Conservation (phyloP, 2,329 filamentous ascomycete genomes). For the Emergomyces orientalis region DNA sequence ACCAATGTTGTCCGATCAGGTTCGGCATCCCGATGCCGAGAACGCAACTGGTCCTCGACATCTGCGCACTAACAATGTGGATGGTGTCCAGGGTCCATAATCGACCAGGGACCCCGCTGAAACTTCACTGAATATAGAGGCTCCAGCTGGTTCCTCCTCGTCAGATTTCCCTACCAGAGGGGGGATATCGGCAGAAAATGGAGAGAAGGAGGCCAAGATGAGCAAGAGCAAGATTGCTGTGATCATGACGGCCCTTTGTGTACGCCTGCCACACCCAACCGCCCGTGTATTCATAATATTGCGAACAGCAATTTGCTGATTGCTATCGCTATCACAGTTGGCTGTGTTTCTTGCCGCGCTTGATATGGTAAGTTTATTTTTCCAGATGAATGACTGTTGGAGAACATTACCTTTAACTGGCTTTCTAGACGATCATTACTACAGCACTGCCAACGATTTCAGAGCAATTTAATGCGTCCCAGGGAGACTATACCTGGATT, state of each 20-base stretch:
- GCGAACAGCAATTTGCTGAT: not conserved
- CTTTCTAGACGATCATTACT: slow-evolving; percentile 25
- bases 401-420: not conserved
- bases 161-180: not conserved
- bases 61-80: not conserved
- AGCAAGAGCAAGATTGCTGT: slow-evolving; percentile 13
- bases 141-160: not conserved
- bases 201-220: slow-evolving; percentile 8
- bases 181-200: not conserved
- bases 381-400: not conserved
- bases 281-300: not conserved
- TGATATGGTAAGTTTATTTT: slow-evolving; percentile 40
- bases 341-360: slow-evolving; percentile 52
- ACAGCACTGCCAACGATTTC: slow-evolving; percentile 30
- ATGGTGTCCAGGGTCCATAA: not conserved
- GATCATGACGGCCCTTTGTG: slow-evolving; percentile 16
- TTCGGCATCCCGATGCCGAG: slow-evolving; percentile 3
- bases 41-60: not conserved
- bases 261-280: slow-evolving; percentile 1
- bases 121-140: not conserved
- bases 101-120: not conserved
- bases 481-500: slow-evolving; percentile 31
- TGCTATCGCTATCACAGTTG: slow-evolving; percentile 33
- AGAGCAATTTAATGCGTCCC: slow-evolving; percentile 24
- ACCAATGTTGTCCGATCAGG: not conserved